These are phyloP conservation scores for Pseudogymnoascus sp. DNA, from an alignment of 2,329 filamentous ascomycete genomes.

Conservation along the genomic window DNA sequence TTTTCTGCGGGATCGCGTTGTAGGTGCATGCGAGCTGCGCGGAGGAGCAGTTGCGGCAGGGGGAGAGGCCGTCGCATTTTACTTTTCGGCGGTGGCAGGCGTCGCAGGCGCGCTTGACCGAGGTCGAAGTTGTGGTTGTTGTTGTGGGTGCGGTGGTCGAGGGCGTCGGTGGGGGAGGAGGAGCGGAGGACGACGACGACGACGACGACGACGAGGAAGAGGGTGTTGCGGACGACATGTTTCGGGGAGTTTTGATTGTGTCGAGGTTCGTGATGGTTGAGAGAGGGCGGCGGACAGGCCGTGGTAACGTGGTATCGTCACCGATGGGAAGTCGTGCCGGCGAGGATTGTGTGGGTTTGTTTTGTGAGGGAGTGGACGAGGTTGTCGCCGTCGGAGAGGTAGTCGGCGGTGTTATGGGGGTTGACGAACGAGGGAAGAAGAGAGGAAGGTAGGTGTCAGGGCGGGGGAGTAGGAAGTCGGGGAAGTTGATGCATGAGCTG, in stretches of 20 bases:
- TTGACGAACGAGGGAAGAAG: not conserved
- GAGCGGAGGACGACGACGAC: too few relatives aligned
- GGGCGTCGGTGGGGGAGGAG: not conserved
- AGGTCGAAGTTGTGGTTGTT: constrained; percentile 27
- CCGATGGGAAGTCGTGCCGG: not conserved
- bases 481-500: not conserved
- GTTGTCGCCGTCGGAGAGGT: not conserved
- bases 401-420: not conserved
- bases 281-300: not conserved
- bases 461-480: not conserved
- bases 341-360: not conserved
- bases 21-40: constrained; percentile 63
- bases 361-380: not conserved
- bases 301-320: not conserved
- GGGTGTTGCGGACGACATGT: not conserved
- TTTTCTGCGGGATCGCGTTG: constrained; percentile 67
- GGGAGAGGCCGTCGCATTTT: constrained; percentile 62
- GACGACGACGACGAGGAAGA: not conserved
- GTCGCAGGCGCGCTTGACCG: constrained; percentile 55
- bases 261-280: not conserved
- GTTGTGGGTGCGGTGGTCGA: not conserved
- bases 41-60: constrained; percentile 62
- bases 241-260: not conserved
- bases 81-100: constrained; percentile 68
- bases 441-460: not conserved